Conservation (phyloP, 129 eudicot genomes). For the Apium graveolens region DNA sequence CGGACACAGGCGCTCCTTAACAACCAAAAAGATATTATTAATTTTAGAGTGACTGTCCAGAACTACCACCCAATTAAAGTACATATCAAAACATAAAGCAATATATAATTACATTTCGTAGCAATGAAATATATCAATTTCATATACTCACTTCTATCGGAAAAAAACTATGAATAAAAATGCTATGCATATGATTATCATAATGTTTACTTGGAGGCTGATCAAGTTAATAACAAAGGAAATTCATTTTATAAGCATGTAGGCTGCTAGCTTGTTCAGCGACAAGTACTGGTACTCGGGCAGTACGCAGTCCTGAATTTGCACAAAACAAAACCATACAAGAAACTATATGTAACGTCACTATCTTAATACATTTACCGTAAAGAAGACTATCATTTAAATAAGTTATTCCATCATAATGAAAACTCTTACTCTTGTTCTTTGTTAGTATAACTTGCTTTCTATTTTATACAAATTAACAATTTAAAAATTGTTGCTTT, state of each 20-base stretch:
- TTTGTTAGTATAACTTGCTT: not conserved
- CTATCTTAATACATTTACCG: not conserved
- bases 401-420: not conserved
- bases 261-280: not conserved
- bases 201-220: not conserved
- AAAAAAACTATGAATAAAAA: not conserved
- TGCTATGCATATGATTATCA: not conserved
- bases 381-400: not conserved
- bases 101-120: not conserved
- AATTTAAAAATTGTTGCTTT: not conserved
- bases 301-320: not conserved
- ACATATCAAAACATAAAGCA: not conserved
- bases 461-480: not conserved
- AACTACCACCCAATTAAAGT: not conserved
- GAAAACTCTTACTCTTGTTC: not conserved
- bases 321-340: not conserved
- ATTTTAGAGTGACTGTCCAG: not conserved
- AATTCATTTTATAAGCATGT: not conserved
- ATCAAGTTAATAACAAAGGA: not conserved
- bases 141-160: not conserved
- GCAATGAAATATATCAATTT: not conserved
- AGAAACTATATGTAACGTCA: not conserved
- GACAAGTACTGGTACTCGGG: not conserved
- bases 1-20: slow-evolving; percentile 42
- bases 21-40: not conserved